Base-by-base conservation (phyloP, 2,329 filamentous ascomycete species). In the Colletotrichum graminicola region DNA sequence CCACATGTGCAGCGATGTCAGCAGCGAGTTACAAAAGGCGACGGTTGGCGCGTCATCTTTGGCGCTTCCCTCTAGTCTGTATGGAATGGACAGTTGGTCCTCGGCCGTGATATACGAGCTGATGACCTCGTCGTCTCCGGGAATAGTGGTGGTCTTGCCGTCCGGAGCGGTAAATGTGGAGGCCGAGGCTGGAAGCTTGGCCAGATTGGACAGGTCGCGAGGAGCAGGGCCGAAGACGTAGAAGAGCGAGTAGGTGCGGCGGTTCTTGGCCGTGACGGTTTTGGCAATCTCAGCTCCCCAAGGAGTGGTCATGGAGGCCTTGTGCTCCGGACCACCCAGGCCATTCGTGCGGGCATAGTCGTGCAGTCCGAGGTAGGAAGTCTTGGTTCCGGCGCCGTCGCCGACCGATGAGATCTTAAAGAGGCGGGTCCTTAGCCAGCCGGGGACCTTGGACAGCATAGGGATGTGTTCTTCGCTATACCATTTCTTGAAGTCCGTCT, bases 1-100 rank as follows among this genome's bases (percentile, higher is more conserved):
- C 94, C 94, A 97, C 88, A 97, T 96, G 78, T 88, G 85, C 74
- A 92, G 87, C 59, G 91, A 90, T 2, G 93, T 93, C 10, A 97
- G 88, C 61, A 97, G 91, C 1, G 92, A 95, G 84, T 97, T 97
- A 81, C 87, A 87, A 75, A 95, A 92, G 26, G 94, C 90, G 14
- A 97, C 85, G 0, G 92, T 87, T 0, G 94, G 94, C 0, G 93
- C 92, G 26, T 87, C 78, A 0, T 90, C 88, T 41, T 90, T 86
- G 0, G 88, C 76, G 74, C 88, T 92, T 66, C 94, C 94, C 79
- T 96, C 93, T 2, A 97, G 86, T 18, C 90, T 88, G 81, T 94
- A 97, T 0, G 90, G 89, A 18, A 97, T 87, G 2, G 83, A 79
- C 7, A 94, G 89, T 1, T 89, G 90, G 76, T 97, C 94, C 0